Conservation (phyloP, 1,284 basidiomycete genomes). For the Uromyces viciae-fabae region DNA sequence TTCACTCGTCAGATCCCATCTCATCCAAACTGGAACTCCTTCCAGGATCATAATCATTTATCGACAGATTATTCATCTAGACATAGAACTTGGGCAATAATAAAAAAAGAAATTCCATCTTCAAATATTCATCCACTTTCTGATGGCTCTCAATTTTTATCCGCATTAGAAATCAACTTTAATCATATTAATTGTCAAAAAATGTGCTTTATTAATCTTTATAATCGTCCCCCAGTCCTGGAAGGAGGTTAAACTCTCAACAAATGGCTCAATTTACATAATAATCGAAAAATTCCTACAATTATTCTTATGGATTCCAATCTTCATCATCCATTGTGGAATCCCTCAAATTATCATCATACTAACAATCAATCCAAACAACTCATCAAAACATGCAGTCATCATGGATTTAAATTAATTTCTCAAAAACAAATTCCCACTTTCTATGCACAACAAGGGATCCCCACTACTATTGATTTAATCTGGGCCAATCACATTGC, state of each 20-base stretch:
- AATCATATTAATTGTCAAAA: not conserved
- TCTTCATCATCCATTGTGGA: not conserved
- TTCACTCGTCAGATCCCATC: not conserved
- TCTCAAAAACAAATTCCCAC: not conserved
- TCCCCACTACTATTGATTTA: not conserved
- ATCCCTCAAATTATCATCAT: constrained; percentile 8
- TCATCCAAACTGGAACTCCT: not conserved
- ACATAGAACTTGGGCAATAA: not conserved
- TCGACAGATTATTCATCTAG: not conserved
- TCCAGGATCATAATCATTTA: not conserved
- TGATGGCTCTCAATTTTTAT: not conserved
- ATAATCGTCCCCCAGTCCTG: not conserved
- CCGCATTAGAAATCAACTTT: not conserved
- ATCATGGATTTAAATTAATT: not conserved
- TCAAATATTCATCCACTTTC: not conserved
- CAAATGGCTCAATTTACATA: not conserved
- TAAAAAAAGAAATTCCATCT: not conserved
- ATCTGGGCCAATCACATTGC: not conserved
- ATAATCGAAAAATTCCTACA: not conserved
- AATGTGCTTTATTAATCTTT: not conserved
- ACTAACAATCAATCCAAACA: not conserved
- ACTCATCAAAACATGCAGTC: constrained; percentile 1
- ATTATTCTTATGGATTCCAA: constrained; percentile 5
- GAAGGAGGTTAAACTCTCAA: not conserved
- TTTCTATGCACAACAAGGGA: not conserved